Conservation (phyloP, 805 yeast genomes). For the Teunomyces tritomae region DNA sequence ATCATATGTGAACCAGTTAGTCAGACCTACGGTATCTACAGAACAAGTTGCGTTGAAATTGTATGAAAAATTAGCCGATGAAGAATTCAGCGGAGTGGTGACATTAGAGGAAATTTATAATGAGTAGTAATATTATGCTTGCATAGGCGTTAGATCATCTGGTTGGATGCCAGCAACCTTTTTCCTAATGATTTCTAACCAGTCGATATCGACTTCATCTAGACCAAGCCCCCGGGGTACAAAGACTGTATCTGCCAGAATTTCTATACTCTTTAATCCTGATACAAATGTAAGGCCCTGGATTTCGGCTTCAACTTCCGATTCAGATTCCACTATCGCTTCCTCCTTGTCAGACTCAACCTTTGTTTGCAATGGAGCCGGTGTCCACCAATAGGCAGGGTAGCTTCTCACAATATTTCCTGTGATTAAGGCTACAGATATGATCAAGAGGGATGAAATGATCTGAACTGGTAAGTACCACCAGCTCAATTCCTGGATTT, state of each 20-base stretch:
- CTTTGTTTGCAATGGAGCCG: constrained; percentile 17
- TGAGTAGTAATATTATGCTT: neutral
- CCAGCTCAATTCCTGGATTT: constrained; percentile 56
- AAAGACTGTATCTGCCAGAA: constrained; percentile 12
- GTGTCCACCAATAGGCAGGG: constrained; percentile 63
- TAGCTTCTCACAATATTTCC: constrained; percentile 54
- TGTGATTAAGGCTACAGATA: constrained; percentile 49
- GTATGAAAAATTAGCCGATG: constrained; percentile 52
- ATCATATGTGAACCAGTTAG: constrained; percentile 41
- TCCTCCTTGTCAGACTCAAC: neutral
- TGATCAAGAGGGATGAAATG: constrained; percentile 46
- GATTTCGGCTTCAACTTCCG: neutral
- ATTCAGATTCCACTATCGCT: neutral
- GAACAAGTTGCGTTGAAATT: constrained; percentile 64
- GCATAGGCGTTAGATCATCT: neutral
- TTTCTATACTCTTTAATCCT: constrained; percentile 15
- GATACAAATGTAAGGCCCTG: constrained; percentile 14
- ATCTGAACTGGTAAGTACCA: constrained; percentile 59
- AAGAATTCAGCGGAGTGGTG: constrained; percentile 55
- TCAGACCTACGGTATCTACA: constrained; percentile 65
- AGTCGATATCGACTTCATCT: constrained; percentile 24
- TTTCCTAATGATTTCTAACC: constrained; percentile 16
- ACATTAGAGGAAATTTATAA: constrained; percentile 47
- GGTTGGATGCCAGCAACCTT: neutral
- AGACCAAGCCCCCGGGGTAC: constrained; percentile 24